Evolutionary conservation across 2,329 filamentous ascomycete species (phyloP).

Genomic region (Paracoccidioides brasiliensis): DNA sequence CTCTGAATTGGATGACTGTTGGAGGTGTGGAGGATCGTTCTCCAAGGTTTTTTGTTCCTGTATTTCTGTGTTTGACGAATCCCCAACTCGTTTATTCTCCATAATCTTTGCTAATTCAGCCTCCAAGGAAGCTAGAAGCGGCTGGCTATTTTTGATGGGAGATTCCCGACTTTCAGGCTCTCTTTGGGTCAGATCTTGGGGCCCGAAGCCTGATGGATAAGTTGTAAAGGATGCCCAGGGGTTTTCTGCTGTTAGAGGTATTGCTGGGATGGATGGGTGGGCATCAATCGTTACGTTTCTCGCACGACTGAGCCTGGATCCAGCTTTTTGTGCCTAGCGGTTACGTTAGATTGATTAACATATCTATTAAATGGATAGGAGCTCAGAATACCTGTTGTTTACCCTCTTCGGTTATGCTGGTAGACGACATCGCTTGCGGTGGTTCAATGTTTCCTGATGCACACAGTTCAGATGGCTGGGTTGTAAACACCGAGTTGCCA

Average conservation of each 20-base stretch:
- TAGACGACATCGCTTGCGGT: not conserved
- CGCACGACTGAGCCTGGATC: slow-evolving; percentile 9
- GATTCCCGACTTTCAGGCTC: slow-evolving; percentile 11
- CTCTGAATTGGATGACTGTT: slow-evolving; percentile 9
- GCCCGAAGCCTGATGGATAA: not conserved
- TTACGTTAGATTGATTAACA: slow-evolving; percentile 5
- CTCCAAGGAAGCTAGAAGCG: slow-evolving; percentile 29
- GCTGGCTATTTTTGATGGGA: slow-evolving; percentile 15
- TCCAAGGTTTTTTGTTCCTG: not conserved
- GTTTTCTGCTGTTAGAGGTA: slow-evolving; percentile 5
- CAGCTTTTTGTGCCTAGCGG: slow-evolving; percentile 14
- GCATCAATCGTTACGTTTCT: not conserved
- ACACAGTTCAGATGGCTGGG: not conserved
- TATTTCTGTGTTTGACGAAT: slow-evolving; percentile 4
- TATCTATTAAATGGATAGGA: not conserved
- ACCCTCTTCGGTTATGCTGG: slow-evolving; percentile 14
- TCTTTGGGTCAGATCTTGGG: slow-evolving; percentile 5
- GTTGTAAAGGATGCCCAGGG: slow-evolving; percentile 13
- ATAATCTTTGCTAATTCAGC: slow-evolving; percentile 27
- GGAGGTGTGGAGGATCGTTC: slow-evolving; percentile 7
- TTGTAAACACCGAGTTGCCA: not conserved
- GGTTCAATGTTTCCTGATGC: not conserved
- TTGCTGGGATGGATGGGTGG: not conserved
- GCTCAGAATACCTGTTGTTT: slow-evolving; percentile 13
- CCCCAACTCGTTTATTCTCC: slow-evolving; percentile 3